Percentiles rank a stretch among this genome's conserved stretches.
Evolutionary conservation across 192 early-diverging fungal genomes (phyloP).

Genomic region (Coemansia sp.): DNA sequence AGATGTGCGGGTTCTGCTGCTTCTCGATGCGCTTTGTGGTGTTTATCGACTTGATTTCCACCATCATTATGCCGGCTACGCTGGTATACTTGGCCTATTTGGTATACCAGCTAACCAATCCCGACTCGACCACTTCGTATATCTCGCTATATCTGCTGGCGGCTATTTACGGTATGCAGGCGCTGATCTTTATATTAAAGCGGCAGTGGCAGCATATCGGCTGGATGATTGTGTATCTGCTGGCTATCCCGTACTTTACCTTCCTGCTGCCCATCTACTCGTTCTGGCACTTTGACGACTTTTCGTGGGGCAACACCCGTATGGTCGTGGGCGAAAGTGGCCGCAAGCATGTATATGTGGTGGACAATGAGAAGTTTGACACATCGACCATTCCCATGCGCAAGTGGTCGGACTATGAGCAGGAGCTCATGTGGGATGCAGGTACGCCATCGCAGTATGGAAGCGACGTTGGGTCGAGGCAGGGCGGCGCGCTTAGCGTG

Average conservation of each 20-base stretch:
- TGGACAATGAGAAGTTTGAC: slow-evolving; percentile 75
- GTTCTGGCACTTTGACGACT: slow-evolving; percentile 99
- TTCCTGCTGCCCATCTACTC: slow-evolving; percentile 83
- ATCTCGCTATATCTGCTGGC: slow-evolving; percentile 82
- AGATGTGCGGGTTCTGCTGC: slow-evolving; percentile 97
- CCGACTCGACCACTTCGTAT: slow-evolving; percentile 64
- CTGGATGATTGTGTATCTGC: slow-evolving; percentile 95
- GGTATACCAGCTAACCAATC: slow-evolving; percentile 61
- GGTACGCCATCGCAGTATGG: slow-evolving; percentile 47
- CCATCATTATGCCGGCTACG: slow-evolving; percentile 88
- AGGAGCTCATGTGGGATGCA: slow-evolving; percentile 65
- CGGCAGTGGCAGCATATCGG: slow-evolving; percentile 89
- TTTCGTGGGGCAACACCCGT: slow-evolving; percentile 98
- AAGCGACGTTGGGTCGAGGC: slow-evolving; percentile 36
- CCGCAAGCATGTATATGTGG: slow-evolving; percentile 58
- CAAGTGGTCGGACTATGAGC: slow-evolving; percentile 83
- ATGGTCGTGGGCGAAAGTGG: slow-evolving; percentile 85
- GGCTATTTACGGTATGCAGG: slow-evolving; percentile 87
- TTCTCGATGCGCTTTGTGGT: slow-evolving; percentile 98
- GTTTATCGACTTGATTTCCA: slow-evolving; percentile 90
- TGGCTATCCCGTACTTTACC: slow-evolving; percentile 87
- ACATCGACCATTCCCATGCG: slow-evolving; percentile 70
- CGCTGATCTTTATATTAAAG: slow-evolving; percentile 82
- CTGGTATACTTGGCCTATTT: slow-evolving; percentile 87
- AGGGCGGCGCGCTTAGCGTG: slow-evolving; percentile 22